Evolutionary conservation across 257 asterid genomes (phyloP).

Genomic region (Gentiana straminea): DNA sequence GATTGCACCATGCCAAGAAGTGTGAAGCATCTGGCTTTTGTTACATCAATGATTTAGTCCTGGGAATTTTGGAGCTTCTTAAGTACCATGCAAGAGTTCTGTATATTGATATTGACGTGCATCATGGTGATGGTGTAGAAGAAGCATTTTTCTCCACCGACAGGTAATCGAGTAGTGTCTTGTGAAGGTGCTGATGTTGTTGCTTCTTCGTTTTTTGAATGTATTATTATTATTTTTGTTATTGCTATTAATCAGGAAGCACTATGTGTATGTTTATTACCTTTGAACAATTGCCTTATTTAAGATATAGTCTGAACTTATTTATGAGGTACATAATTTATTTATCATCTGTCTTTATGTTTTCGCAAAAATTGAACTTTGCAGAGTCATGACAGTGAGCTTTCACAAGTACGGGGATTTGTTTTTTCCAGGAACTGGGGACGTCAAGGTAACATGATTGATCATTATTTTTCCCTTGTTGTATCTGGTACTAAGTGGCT

Average conservation of each 20-base stretch:
- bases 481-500: too few species aligned
- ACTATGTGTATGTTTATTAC: too few species aligned
- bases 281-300: too few species aligned
- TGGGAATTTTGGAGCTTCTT: slow-evolving; percentile 95
- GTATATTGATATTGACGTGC: slow-evolving; percentile 96
- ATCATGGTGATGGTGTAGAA: slow-evolving; percentile 99
- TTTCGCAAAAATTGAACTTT: slow-evolving; percentile 8
- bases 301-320: too few species aligned
- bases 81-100: slow-evolving; percentile 93
- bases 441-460: slow-evolving; percentile 63
- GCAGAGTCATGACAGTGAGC: slow-evolving; percentile 99
- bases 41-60: slow-evolving; percentile 87
- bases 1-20: slow-evolving; percentile 98
- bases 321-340: too few species aligned
- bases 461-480: too few species aligned
- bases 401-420: slow-evolving; percentile 95
- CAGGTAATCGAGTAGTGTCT: slow-evolving; percentile 32
- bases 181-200: not conserved
- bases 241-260: too few species aligned
- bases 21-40: slow-evolving; percentile 99
- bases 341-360: too few species aligned
- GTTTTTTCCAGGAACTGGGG: slow-evolving; percentile 99
- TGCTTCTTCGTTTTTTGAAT: too few species aligned
- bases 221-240: too few species aligned
- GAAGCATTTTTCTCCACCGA: slow-evolving; percentile 97